Evolutionary conservation across 108 stramenopile species (phyloP).

Genomic region (Skeletonema costatum): DNA sequence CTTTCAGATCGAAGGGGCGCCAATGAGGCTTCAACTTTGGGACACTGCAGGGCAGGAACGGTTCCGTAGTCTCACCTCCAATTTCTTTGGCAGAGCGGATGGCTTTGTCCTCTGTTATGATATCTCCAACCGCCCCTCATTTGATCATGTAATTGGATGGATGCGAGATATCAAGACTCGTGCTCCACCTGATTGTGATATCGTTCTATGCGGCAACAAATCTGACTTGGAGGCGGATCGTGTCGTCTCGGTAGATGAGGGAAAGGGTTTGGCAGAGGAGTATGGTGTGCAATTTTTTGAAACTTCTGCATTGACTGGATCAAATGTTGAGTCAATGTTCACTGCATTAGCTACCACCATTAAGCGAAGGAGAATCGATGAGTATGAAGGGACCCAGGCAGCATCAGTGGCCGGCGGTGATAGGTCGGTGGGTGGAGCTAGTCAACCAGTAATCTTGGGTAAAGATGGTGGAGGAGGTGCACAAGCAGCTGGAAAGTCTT

Average conservation of each 20-base stretch:
- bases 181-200: conserved; percentile 90
- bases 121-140: conserved; percentile 86
- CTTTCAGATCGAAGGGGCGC: conserved; percentile 79
- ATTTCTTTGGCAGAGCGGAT: conserved; percentile 94
- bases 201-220: conserved; percentile 89
- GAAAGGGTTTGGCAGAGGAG: conserved; percentile 87
- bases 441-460: conserved; percentile 14
- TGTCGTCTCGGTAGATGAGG: conserved; percentile 85
- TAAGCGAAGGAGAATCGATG: conserved; percentile 88
- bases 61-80: conserved; percentile 91
- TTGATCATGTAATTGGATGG: conserved; percentile 93
- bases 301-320: conserved; percentile 93
- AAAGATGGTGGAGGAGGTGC: conserved; percentile 16
- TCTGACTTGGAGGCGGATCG: conserved; percentile 83
- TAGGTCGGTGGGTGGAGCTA: conserved; percentile 19
- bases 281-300: conserved; percentile 97
- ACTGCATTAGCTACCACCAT: conserved; percentile 87
- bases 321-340: conserved; percentile 94
- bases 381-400: conserved; percentile 57
- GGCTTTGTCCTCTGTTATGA: conserved; percentile 94
- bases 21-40: conserved; percentile 91
- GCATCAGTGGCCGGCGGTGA: conserved; percentile 17
- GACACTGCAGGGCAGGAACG: conserved; percentile 97
- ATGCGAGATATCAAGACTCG: conserved; percentile 91
- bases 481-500: background rate